Evolutionary conservation across 306 rosid species (phyloP).

Genomic region (Cicer bijugum): DNA sequence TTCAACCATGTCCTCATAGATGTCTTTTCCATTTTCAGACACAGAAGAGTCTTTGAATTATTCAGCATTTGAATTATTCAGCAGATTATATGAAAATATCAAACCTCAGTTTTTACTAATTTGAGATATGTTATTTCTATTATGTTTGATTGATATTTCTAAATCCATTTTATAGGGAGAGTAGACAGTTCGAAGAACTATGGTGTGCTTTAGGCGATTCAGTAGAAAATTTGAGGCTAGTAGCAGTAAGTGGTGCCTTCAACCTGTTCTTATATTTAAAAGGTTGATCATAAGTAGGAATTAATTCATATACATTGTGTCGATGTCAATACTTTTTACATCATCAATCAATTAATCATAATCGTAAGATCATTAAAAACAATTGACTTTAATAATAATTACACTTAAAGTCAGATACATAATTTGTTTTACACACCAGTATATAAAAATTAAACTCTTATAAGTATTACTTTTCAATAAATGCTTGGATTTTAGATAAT

Average conservation of each 20-base stretch:
- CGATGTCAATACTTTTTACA: too few relatives aligned
- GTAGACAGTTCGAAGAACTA: slow-evolving; percentile 61
- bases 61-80: background rate
- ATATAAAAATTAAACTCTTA: too few relatives aligned
- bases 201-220: slow-evolving; percentile 81
- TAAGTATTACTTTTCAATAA: slow-evolving; percentile 9
- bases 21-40: too few relatives aligned
- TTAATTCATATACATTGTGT: background rate
- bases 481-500: slow-evolving; percentile 8
- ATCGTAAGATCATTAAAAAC: too few relatives aligned
- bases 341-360: too few relatives aligned
- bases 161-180: slow-evolving; percentile 55
- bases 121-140: slow-evolving; percentile 14
- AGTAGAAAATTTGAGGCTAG: slow-evolving; percentile 56
- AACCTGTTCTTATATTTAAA: background rate
- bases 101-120: slow-evolving; percentile 19
- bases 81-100: background rate
- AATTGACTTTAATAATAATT: too few relatives aligned
- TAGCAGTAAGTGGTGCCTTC: slow-evolving; percentile 67
- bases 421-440: too few relatives aligned
- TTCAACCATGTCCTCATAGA: too few relatives aligned
- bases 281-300: background rate
- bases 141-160: slow-evolving; percentile 15
- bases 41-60: too few relatives aligned
- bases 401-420: too few relatives aligned